Evolutionary conservation across 352 stramenopile genomes (phyloP).

Genomic region (Globisporangium solare): DNA sequence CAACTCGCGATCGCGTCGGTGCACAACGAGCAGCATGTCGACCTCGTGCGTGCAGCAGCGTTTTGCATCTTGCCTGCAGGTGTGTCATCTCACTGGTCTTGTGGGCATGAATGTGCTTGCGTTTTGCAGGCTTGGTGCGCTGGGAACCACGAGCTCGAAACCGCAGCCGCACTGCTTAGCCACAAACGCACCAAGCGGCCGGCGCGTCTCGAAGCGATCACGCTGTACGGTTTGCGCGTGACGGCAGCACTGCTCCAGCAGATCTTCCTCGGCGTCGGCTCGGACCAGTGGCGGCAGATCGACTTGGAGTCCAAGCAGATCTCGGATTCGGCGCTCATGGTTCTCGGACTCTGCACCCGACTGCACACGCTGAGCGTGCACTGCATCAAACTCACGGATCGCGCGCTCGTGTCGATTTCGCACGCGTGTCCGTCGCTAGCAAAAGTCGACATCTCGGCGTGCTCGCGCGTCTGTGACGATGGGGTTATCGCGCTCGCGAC

Average conservation of each 20-base stretch:
- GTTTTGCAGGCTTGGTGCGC: constrained; percentile 66
- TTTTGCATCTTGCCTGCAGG: neutral
- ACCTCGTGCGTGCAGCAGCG: constrained; percentile 46
- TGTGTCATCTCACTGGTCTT: no score
- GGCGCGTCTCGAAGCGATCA: constrained; percentile 42
- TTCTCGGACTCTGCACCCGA: constrained; percentile 29
- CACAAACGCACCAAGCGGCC: constrained; percentile 4
- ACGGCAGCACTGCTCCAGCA: constrained; percentile 31
- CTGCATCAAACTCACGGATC: constrained; percentile 75
- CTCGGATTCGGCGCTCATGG: constrained; percentile 33
- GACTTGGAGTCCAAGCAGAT: constrained; percentile 77
- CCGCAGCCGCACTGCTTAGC: constrained; percentile 28
- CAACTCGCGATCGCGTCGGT: constrained; percentile 52
- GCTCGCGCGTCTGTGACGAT: constrained; percentile 69
- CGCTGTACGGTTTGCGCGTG: constrained; percentile 61
- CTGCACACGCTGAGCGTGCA: constrained; percentile 41
- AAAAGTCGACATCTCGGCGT: constrained; percentile 66
- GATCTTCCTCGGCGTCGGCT: constrained; percentile 37
- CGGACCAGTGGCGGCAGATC: constrained; percentile 31
- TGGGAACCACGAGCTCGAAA: constrained; percentile 52
- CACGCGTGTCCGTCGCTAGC: constrained; percentile 32
- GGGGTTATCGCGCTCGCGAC: constrained; percentile 60
- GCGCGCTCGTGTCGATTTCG: constrained; percentile 39
- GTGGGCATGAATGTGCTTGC: neutral
- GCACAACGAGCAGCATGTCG: constrained; percentile 37